Evolutionary conservation across 805 yeast species (phyloP), one percentile per base, ranked within the genome.

Genomic region (Candida golubevii): DNA sequence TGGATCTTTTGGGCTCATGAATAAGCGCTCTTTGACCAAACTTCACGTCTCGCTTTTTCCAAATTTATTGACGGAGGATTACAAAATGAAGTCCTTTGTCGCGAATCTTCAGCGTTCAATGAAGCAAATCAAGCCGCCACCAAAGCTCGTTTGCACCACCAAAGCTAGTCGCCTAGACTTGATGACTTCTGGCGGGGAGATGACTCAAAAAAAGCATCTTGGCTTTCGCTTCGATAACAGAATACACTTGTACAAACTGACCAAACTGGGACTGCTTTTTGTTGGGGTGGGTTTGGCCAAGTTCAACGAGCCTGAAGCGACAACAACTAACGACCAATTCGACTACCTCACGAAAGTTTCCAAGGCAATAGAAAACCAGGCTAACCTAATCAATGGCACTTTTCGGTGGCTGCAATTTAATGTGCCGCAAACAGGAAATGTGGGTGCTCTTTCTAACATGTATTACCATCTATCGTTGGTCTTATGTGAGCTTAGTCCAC

Each of bases 1-100:
- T 27, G 53, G 50, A 6, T 26, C 34, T 8, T 45, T 38, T 13
- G 50, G 46, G 5, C 35, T 26, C 32, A 18, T 49, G 3, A 50
- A 50, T 30, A 42, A 37, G 28, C 10, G 37, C 27, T 35, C 51
- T 26, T 26, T 49, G 26, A 39, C 48, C 18, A 44, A 45, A 8
- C 50, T 51, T 26, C 62, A 59, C 33, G 44, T 58, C 14, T 46
- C 55, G 6, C 23, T 58, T 7, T 48, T 42, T 31, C 53, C 58
- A 14, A 59, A 59, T 15, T 33, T 35, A 31, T 32, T 12, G 18
- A 36, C 18, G 15, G 48, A 42, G 11, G 8, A 12, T 6, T 36
- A 41, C 23, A 33, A 36, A 18, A 13, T 39, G 23, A 33, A 14
- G 13, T 42, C 34, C 31, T 15, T 46, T 14, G 13, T 15, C 7